Evolutionary conservation across 2,329 filamentous ascomycete genomes (phyloP).

Genomic region (Penicillium sp.): DNA sequence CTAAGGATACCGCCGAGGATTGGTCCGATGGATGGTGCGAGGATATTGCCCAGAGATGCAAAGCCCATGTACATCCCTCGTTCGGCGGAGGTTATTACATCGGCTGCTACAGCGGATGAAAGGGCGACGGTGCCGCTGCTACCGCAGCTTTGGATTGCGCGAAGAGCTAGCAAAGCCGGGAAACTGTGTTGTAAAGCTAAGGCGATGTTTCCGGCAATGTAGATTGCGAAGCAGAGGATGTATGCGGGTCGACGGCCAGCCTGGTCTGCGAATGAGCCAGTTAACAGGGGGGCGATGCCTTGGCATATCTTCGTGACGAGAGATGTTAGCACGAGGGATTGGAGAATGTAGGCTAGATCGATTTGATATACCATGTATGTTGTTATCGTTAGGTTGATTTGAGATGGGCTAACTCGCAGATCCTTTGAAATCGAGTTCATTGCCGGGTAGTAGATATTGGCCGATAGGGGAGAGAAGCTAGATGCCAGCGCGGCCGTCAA

Average conservation of each 20-base stretch:
- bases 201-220: constrained; percentile 42
- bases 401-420: constrained; percentile 17
- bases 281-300: constrained; percentile 49
- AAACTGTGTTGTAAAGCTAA: constrained; percentile 41
- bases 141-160: constrained; percentile 45
- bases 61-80: constrained; percentile 44
- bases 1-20: constrained; percentile 50
- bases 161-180: constrained; percentile 36
- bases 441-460: constrained; percentile 39
- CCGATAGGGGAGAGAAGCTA: constrained; percentile 43
- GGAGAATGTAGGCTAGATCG: not conserved
- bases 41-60: constrained; percentile 29
- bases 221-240: constrained; percentile 44
- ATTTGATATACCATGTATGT: constrained; percentile 31
- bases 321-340: not conserved
- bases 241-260: constrained; percentile 49
- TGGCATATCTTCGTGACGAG: constrained; percentile 42
- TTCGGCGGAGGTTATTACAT: constrained; percentile 41
- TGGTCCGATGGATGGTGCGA: constrained; percentile 50
- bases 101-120: constrained; percentile 40
- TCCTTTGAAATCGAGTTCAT: constrained; percentile 33
- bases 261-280: constrained; percentile 48
- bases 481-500: constrained; percentile 40
- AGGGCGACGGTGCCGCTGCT: constrained; percentile 43
- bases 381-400: constrained; percentile 33